phyloP scores from a whole-genome alignment of 441 rosid genomes.

The Euphorbia corollata region DNA sequence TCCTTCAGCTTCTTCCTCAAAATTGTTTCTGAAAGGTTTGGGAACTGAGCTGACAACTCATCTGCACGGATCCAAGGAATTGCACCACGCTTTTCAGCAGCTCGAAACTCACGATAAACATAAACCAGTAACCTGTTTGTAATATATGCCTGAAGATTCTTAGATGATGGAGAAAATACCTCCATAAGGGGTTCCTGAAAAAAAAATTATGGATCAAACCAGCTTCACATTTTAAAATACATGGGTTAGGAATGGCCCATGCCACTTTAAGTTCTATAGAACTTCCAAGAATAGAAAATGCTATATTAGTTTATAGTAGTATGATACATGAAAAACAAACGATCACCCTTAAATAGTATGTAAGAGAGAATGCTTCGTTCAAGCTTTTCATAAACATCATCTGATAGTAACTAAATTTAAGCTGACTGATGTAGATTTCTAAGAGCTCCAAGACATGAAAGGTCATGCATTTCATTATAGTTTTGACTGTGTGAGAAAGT shows the following conservation, averaged over 20 bases:
- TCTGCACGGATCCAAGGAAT: conserved; percentile 62
- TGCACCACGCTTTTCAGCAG: conserved; percentile 49
- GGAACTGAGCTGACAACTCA: conserved; percentile 65
- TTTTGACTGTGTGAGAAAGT: neutral
- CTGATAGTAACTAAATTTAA: neutral
- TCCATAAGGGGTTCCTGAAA: conserved; percentile 92
- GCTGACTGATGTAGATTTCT: neutral
- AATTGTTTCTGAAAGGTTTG: conserved; percentile 58
- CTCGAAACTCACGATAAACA: conserved; percentile 77
- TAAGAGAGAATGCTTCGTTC: neutral
- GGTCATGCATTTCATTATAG: neutral
- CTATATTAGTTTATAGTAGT: neutral
- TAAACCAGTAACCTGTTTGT: conserved; percentile 70
- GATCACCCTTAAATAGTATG: neutral
- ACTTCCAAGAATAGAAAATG: neutral
- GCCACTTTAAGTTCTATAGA: neutral
- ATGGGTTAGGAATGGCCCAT: neutral
- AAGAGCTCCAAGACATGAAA: neutral
- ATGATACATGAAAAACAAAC: neutral
- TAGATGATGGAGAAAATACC: conserved; percentile 81
- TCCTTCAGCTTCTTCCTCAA: conserved; percentile 68
- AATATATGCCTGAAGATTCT: conserved; percentile 69
- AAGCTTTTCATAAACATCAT: neutral
- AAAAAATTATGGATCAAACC: conserved; percentile 20
- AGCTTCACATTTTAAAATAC: neutral